Evolutionary conservation across 2,329 filamentous ascomycete genomes (phyloP).

Genomic region (Calonectria honghensis): DNA sequence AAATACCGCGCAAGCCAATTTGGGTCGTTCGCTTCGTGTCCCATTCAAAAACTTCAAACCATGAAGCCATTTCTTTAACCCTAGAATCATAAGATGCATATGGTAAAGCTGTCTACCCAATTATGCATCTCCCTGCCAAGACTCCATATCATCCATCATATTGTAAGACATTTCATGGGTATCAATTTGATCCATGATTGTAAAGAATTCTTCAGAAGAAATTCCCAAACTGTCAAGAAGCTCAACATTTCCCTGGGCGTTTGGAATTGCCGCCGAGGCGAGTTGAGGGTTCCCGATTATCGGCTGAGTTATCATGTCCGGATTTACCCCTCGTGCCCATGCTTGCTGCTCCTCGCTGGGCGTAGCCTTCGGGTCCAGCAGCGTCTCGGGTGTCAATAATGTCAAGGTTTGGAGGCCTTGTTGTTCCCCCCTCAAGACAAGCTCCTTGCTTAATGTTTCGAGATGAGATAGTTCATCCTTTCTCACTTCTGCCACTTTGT

Average conservation of each 20-base stretch:
- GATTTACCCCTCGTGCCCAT: constrained; percentile 10
- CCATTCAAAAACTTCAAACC: neutral
- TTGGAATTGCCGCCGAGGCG: constrained; percentile 25
- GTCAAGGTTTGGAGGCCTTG: constrained; percentile 54
- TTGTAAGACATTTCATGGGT: constrained; percentile 51
- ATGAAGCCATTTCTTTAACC: neutral
- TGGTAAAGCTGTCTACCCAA: neutral
- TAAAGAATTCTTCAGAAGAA: constrained; percentile 62
- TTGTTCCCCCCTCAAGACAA: constrained; percentile 51
- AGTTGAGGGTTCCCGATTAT: constrained; percentile 32
- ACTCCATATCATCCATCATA: constrained; percentile 42
- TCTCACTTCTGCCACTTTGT: constrained; percentile 57
- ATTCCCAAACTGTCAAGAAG: constrained; percentile 62
- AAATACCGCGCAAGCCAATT: neutral
- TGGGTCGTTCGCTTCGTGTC: neutral
- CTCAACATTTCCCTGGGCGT: constrained; percentile 50
- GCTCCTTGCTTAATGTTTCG: constrained; percentile 55
- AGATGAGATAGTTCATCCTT: constrained; percentile 59
- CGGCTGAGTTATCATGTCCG: neutral
- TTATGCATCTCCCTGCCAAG: constrained; percentile 17
- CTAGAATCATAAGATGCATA: neutral
- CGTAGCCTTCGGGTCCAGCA: constrained; percentile 28
- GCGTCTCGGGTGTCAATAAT: constrained; percentile 40
- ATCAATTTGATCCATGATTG: constrained; percentile 61
- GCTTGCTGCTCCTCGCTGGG: constrained; percentile 31